phyloP scores from a whole-genome alignment of 768 basidiomycete genomes.

The Agrocybe pediades region DNA sequence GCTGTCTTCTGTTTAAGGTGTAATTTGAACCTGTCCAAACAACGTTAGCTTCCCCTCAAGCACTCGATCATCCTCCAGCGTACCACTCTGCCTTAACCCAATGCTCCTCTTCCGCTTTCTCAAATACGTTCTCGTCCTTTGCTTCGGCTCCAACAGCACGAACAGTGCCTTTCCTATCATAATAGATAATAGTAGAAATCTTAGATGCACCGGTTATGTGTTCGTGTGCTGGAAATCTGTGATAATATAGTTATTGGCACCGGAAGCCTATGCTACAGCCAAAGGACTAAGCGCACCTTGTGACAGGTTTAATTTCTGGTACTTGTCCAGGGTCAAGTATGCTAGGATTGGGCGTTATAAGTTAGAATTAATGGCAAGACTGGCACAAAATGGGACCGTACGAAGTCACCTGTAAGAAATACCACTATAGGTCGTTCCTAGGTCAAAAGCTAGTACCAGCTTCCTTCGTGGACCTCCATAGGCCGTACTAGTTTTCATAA shows the following conservation, averaged over 20 bases:
- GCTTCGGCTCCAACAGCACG: conserved; percentile 53
- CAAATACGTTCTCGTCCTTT: conserved; percentile 36
- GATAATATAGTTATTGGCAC: conserved; percentile 1
- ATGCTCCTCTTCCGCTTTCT: conserved; percentile 44
- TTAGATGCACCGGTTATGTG: conserved; percentile 48
- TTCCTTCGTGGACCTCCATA: conserved; percentile 38
- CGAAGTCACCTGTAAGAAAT: conserved; percentile 32
- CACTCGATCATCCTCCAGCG: background rate
- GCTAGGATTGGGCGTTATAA: conserved; percentile 23
- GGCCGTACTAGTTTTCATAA: conserved; percentile 4
- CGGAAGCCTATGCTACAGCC: conserved; percentile 11
- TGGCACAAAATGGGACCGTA: no score
- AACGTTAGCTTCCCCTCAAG: background rate
- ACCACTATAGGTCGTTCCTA: conserved; percentile 46
- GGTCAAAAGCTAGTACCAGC: conserved; percentile 44
- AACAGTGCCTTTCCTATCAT: conserved; percentile 40
- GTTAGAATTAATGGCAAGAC: no score
- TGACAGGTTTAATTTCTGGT: conserved; percentile 47
- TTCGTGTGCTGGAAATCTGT: conserved; percentile 52
- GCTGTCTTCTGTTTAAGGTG: conserved; percentile 29
- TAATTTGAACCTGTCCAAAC: conserved; percentile 31
- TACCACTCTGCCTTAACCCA: conserved; percentile 56
- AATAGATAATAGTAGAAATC: conserved; percentile 44
- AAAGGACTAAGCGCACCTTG: conserved; percentile 24
- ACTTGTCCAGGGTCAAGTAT: conserved; percentile 41